Conservation (phyloP, 805 yeast genomes). For the Ascoidea tarda region DNA sequence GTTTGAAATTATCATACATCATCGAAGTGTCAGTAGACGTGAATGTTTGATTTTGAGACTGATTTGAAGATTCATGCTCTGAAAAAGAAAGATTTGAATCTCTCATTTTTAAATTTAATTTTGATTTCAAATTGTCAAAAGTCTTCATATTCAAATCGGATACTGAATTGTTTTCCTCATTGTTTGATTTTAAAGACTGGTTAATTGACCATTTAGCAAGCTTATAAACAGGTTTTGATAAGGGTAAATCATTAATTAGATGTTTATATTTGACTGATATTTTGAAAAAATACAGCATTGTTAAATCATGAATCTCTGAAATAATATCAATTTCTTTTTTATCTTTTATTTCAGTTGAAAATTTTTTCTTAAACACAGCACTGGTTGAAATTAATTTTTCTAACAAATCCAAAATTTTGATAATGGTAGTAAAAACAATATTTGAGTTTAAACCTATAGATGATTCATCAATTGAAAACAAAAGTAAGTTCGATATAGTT, state of each 20-base stretch:
- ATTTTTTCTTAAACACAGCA: slow-evolving; percentile 6
- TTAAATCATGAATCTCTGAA: slow-evolving; percentile 43
- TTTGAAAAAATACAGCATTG: slow-evolving; percentile 50
- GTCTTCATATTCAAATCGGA: too few relatives aligned
- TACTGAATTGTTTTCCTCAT: not conserved
- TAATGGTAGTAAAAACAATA: slow-evolving; percentile 36
- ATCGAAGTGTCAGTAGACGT: not conserved
- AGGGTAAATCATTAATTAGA: slow-evolving; percentile 35
- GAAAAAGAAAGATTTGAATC: too few relatives aligned
- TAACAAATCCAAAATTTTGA: slow-evolving; percentile 43
- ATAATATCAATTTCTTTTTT: slow-evolving; percentile 27
- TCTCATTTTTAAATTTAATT: too few relatives aligned
- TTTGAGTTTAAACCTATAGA: slow-evolving; percentile 30
- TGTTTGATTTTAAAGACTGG: too few relatives aligned
- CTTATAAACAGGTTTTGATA: not conserved
- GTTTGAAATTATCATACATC: not conserved
- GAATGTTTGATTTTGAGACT: not conserved
- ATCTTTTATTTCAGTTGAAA: slow-evolving; percentile 9
- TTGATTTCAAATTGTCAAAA: not conserved
- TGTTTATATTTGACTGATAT: slow-evolving; percentile 51
- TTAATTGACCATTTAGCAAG: not conserved
- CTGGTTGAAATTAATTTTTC: slow-evolving; percentile 31
- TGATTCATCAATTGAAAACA: slow-evolving; percentile 44
- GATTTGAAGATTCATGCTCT: too few relatives aligned
- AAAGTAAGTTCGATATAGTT: slow-evolving; percentile 39